phyloP scores from a whole-genome alignment of 2,329 filamentous ascomycete genomes.

The Celoporthe dispersa region DNA sequence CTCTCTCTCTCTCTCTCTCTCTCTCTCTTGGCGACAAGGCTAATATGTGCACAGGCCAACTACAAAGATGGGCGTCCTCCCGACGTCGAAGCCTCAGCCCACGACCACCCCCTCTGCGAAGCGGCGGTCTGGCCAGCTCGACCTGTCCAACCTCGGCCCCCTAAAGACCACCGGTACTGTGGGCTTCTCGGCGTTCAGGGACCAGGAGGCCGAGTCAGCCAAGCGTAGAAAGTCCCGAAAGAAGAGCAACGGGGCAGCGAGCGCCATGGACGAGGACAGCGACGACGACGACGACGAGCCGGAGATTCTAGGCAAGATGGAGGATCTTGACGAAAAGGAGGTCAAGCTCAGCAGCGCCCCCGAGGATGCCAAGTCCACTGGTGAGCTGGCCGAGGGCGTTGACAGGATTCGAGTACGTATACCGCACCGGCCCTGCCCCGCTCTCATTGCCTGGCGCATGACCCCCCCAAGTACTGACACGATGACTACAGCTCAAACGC shows the following conservation, averaged over 20 bases:
- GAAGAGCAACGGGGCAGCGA: constrained; percentile 60
- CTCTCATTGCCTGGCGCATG: background rate
- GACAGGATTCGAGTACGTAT: constrained; percentile 77
- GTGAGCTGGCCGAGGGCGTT: constrained; percentile 79
- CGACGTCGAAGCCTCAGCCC: constrained; percentile 67
- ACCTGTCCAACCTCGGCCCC: constrained; percentile 83
- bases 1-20: background rate
- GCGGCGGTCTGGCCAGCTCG: constrained; percentile 79
- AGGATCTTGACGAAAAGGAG: constrained; percentile 67
- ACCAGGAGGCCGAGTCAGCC: constrained; percentile 61
- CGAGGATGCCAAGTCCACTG: constrained; percentile 73
- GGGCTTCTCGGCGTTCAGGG: constrained; percentile 87
- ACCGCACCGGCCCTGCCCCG: background rate
- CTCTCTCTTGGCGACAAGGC: constrained; percentile 19
- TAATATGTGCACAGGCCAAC: constrained; percentile 67
- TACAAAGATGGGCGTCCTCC: constrained; percentile 95
- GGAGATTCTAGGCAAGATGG: constrained; percentile 66
- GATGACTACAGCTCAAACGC: constrained; percentile 70
- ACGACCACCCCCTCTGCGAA: constrained; percentile 67
- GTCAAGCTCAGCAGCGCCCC: constrained; percentile 60
- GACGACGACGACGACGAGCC: constrained; percentile 72
- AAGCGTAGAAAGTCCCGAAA: constrained; percentile 66
- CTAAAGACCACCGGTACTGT: constrained; percentile 86
- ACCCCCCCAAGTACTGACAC: constrained; percentile 36
- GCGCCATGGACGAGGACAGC: constrained; percentile 71